Base-by-base conservation (phyloP, 106 monocot genomes). In the Gastrodia elata region DNA sequence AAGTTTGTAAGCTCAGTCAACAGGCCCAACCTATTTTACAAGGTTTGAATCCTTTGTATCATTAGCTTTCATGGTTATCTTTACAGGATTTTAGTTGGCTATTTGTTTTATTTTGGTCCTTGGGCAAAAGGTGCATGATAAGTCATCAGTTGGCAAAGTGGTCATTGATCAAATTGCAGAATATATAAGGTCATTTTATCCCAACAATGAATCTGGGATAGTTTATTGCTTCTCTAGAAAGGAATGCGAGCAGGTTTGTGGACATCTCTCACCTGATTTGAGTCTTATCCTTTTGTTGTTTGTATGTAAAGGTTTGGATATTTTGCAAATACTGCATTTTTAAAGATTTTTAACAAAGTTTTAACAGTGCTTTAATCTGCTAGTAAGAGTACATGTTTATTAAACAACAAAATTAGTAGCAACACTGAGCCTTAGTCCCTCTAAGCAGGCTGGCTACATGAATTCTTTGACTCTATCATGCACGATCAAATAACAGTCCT, bases 191-290 rank as follows among this genome's bases (percentile, higher is more conserved):
- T 73, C 65, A 38, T 88, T 88, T 39, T 98, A 93, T 82, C 76
- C 87, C n/a, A 90, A 93, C 68, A 93, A 84, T 30, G 98, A 98
- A 41, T 98, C 98, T 79, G 98, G 98, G 41, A 98, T 98, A 78
- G 91, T 98, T 64, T 98, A 98, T 81, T 98, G 98, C 86, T 98
- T 98, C 78, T 88, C 93, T 61, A 90, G 93, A 73, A 93, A 93
- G 77, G 98, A 98, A 77, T 98, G 93, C 22, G 88, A 93, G 74
- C 98, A 98, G 91, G 98, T 98, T 68, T 69, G 77, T 36, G 22
- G 22, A 55, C 37, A 38, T 18, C 0, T 80, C 56, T 59, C 39
- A 37, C 38, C 1, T 68, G 34, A 11, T 73, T 44, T 28, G 68
- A 39, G 10, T 44, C 64, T 8, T 11, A 30, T 42, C 39, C 61